Base-by-base conservation (phyloP, 805 yeast genomes). In the Jamesozyma spencerorum region DNA sequence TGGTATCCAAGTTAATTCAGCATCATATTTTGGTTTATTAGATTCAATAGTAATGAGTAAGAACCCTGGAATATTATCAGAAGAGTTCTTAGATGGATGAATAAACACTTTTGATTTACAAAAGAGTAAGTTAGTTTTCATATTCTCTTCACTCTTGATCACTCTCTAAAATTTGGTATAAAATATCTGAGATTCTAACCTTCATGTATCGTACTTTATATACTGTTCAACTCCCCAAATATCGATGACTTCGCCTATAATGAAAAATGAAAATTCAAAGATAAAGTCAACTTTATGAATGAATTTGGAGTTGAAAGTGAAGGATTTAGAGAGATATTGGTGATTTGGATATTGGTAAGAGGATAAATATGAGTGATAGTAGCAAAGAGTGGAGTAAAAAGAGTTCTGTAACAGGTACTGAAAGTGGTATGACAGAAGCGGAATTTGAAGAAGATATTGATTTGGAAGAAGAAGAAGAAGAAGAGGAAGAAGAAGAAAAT, bases 61-160 rank as follows among this genome's bases (percentile, higher is more conserved):
- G 51, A 73, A 85, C 2, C 98, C 98, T 0, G 82, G 62, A 17
- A 90, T 67, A 55, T 90, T 88, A 54, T 90, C 95, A 39, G 68
- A 69, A 22, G 85, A 72, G 17, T 79, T 71, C 11, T 74, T 67
- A 0, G 92, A 75, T 3, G 95, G 94, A 60, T 92, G 98, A 3
- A 88, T 72, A 58, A 77, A 87, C 5, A 83, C 92, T 55, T 82
- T 79, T 2, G 86, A 72, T 54, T 81, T 82, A 34, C 68, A 64
- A 41, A 66, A 66, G 2, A 65, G 18, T 11, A 69, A 48, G 34
- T 55, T 47, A 6, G 54, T 32, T 12, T 17, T 18, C 49, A 48
- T 47, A 2, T 20, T n/a, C n/a, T n/a, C n/a, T n/a, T n/a, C n/a
- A n/a, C n/a, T n/a, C n/a, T n/a, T 31, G 11, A 24, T 24, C 7